Base-by-base conservation (phyloP, 1,284 basidiomycete species). In the Neolentinus lepideus region DNA sequence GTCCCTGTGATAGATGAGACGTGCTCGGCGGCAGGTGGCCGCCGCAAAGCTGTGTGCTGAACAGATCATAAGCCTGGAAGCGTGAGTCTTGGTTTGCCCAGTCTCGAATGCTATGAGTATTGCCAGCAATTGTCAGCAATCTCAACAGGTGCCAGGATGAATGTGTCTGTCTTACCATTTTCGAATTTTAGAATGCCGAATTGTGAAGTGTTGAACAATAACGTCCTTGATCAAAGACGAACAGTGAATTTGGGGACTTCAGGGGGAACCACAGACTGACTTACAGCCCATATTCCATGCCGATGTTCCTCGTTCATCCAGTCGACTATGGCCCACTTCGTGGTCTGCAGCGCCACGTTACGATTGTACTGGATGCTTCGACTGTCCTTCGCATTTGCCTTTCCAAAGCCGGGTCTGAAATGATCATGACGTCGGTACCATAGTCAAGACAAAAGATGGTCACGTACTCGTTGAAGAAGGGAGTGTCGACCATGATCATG, bases 401-500 rank as follows among this genome's bases (percentile, higher is more conserved):
- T 59, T 1, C 78, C 79, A 58, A 66, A 67, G 12, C 78, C 78
- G 11, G 78, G 79, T 63, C 78, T 79, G 55, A 51, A 54, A 48
- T 29, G 43, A 35, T 22, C 2, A 6, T 21, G 22, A 33, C 12
- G 43, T 55, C 21, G 33, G 57, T 21, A 60, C 31, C 31, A 31
- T 10, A 2, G 14, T 6, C 21, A 46, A 53, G 57, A 33, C 29
- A 46, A 46, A n/a, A 48, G 56, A 52, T 21, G 14, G 45, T 50
- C 58, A 71, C 75, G 27, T 59, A 80, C 78, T 81, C 80, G 60
- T 81, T 81, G 66, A 76, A 81, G 60, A 75, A 81, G 1, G 80
- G 79, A n/a, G 72, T 59, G 53, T 81, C 77, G 43, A 78, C 72
- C 51, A 83, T 66, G 58, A 81, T 81, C 80, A 81, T 81, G 62